Evolutionary conservation across 306 rosid genomes (phyloP), one percentile per base, ranked within the genome.

Genomic region (Cucurbita ficifolia): DNA sequence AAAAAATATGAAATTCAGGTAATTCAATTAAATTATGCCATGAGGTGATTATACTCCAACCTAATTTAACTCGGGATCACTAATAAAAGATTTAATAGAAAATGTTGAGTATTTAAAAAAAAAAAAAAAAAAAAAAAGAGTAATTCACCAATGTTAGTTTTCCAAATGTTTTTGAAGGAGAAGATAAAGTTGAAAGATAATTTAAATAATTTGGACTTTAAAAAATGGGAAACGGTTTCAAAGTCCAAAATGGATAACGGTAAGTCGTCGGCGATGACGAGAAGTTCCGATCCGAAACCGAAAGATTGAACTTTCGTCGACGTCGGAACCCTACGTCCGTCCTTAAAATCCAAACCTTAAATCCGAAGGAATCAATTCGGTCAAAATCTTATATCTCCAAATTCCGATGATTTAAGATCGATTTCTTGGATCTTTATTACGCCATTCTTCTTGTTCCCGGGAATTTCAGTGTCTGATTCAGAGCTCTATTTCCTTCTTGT

Each of bases 401-500:
- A 5, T 67, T 17, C 33, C 33, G 33, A 29, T 29, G 33, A 29
- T 29, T 29, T 29, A 29, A 2, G 33, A 29, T 29, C 33, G 33
- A 29, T 29, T 29, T 29, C 33, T 29, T 2, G 33, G 33, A 29
- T 29, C 33, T 29, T 29, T 29, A 29, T 29, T 2, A 29, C 33
- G 33, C 33, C 33, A 29, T 29, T 2, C 33, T 29, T 21, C 73
- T 14, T 46, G 9, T 70, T 50, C 74, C 74, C 29, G 24, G 74
- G 49, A 50, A 36, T 50, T 70, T 70, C 74, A 70, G 74, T 69
- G 74, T 70, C 74, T 70, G 74, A 70, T 48, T 8, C 10, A 70
- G 40, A 16, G 58, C 19, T 16, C 4, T 49, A 70, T 49, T 46
- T 22, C 43, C 14, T 69, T 16, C 55, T 67, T 63, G 33, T n/a